A percentile compares a stretch with the other conserved stretches of the same genome.
These are phyloP conservation scores for Hypoxylon crocopeplum DNA, from an alignment of 495 filamentous ascomycete species.

Conservation along the genomic window DNA sequence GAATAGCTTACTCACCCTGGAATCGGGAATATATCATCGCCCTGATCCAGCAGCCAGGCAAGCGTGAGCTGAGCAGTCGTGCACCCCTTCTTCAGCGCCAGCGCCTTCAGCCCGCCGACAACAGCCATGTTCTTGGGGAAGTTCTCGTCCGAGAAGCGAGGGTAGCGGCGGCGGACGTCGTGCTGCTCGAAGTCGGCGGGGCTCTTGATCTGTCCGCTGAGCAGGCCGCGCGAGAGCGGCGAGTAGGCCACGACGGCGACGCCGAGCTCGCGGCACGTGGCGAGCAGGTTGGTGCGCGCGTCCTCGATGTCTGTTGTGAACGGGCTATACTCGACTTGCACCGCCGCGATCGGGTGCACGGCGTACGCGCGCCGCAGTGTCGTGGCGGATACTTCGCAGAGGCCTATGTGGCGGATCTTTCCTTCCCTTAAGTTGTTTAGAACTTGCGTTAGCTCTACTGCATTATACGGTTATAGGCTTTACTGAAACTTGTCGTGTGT, in stretches of 20 bases:
- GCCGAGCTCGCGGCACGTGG: conserved; percentile 68
- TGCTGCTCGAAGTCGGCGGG: conserved; percentile 51
- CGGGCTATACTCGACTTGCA: conserved; percentile 69
- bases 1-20: conserved; percentile 46
- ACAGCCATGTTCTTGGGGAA: conserved; percentile 58
- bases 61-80: conserved; percentile 59
- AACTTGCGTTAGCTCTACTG: conserved; percentile 1
- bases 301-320: conserved; percentile 66
- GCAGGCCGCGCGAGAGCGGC: conserved; percentile 66
- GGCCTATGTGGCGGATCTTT: conserved; percentile 66
- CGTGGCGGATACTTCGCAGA: conserved; percentile 61
- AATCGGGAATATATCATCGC: conserved; percentile 66
- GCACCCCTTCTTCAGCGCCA: conserved; percentile 57
- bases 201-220: conserved; percentile 57
- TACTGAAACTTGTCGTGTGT: too few relatives aligned
- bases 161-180: conserved; percentile 51
- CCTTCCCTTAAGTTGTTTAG: conserved; percentile 44
- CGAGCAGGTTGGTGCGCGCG: conserved; percentile 50
- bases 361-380: conserved; percentile 67
- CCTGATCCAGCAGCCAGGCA: conserved; percentile 67
- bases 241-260: conserved; percentile 66
- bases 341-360: conserved; percentile 64
- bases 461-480: too few relatives aligned
- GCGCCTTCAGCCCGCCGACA: conserved; percentile 47
- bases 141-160: conserved; percentile 60